Evolutionary conservation across 2,329 filamentous ascomycete species (phyloP).

Genomic region (Thermothelomyces thermophilus): DNA sequence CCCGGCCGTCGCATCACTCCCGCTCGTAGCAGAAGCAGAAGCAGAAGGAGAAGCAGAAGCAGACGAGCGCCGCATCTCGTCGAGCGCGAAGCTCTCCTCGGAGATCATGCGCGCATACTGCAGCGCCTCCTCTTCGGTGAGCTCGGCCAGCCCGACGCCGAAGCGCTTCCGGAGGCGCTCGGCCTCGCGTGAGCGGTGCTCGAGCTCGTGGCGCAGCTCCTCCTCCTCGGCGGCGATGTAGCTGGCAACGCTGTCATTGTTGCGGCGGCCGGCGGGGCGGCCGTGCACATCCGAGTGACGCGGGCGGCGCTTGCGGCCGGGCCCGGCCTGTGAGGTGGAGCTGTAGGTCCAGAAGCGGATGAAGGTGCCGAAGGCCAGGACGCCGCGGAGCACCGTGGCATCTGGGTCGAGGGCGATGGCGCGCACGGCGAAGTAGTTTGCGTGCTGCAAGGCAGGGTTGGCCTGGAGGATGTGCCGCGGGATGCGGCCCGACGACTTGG

Average conservation of each 20-base stretch:
- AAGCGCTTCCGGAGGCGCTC: slow-evolving; percentile 71
- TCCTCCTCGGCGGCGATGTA: slow-evolving; percentile 83
- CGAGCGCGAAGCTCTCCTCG: slow-evolving; percentile 50
- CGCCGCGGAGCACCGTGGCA: slow-evolving; percentile 73
- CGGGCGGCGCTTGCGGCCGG: slow-evolving; percentile 70
- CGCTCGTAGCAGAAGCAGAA: slow-evolving; percentile 31
- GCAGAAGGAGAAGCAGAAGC: slow-evolving; percentile 10
- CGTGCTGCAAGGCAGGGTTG: slow-evolving; percentile 55
- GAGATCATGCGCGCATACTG: slow-evolving; percentile 61
- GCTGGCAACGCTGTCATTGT: slow-evolving; percentile 64
- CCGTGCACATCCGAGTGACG: slow-evolving; percentile 59
- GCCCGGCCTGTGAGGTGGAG: slow-evolving; percentile 63
- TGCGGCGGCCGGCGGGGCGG: slow-evolving; percentile 43
- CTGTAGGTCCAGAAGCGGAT: slow-evolving; percentile 93
- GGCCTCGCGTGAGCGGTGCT: slow-evolving; percentile 59
- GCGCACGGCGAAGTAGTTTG: slow-evolving; percentile 73
- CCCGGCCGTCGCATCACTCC: slow-evolving; percentile 40
- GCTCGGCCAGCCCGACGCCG: slow-evolving; percentile 66
- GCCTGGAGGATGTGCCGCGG: slow-evolving; percentile 60
- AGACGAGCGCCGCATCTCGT: slow-evolving; percentile 45
- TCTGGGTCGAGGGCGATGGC: slow-evolving; percentile 85
- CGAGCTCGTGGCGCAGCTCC: slow-evolving; percentile 69
- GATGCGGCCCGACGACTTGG: slow-evolving; percentile 72
- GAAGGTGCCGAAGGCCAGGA: slow-evolving; percentile 80
- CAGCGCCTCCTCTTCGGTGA: slow-evolving; percentile 60